A percentile compares a stretch with the other conserved stretches of the same genome.
Conservation (phyloP, 441 rosid species). For the Macaranga tanarius region DNA sequence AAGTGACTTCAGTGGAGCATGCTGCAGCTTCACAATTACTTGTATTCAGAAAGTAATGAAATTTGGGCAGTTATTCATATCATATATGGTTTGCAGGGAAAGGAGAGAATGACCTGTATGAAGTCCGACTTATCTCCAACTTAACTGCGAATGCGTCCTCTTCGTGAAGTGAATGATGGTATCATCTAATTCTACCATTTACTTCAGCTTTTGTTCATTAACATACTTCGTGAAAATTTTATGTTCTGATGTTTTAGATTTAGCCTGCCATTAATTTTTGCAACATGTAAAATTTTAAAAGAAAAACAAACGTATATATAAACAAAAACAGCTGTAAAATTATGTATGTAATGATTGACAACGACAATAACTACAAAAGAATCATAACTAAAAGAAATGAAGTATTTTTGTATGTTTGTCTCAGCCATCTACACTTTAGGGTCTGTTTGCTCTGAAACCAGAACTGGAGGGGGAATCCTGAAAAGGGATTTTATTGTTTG, state of each 20-base stretch:
- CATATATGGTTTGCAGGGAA: conserved; percentile 44
- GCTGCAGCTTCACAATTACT: neutral
- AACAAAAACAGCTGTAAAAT: neutral
- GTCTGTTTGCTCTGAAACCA: too few species aligned
- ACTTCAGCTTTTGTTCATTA: conserved; percentile 8
- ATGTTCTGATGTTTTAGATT: conserved; percentile 14
- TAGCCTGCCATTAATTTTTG: neutral
- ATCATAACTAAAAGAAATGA: neutral
- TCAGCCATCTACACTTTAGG: too few species aligned
- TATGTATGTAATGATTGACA: neutral
- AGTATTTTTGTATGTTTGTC: neutral
- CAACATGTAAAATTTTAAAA: neutral
- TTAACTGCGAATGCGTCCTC: conserved; percentile 40
- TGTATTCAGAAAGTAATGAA: neutral
- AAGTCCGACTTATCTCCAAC: conserved; percentile 74
- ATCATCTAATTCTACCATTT: conserved; percentile 19
- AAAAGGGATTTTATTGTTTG: too few species aligned
- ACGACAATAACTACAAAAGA: neutral
- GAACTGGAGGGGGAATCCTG: too few species aligned
- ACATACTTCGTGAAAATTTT: conserved; percentile 16
- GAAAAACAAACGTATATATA: neutral
- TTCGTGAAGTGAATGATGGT: conserved; percentile 34
- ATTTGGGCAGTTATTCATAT: conserved; percentile 3
- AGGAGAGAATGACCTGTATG: conserved; percentile 63
- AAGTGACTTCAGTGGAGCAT: neutral